phyloP scores from a whole-genome alignment of 1,139 yeast genomes.

The Geotrichum aggregatum region DNA sequence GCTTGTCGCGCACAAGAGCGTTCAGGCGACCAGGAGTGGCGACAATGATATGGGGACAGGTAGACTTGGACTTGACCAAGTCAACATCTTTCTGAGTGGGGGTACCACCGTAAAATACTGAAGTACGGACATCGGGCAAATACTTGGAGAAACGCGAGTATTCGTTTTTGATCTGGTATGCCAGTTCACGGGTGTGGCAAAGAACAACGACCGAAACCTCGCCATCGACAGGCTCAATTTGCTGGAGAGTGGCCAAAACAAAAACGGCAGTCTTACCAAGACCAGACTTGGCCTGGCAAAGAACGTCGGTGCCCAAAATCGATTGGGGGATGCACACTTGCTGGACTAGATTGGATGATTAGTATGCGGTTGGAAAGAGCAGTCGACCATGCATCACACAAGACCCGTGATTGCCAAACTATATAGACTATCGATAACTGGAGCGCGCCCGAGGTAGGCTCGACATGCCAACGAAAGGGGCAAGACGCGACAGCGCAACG shows the following conservation, averaged over 20 bases:
- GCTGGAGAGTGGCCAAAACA: conserved; percentile 92
- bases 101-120: conserved; percentile 96
- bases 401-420: conserved; percentile 5
- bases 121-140: conserved; percentile 96
- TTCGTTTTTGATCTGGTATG: conserved; percentile 96
- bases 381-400: conserved; percentile 16
- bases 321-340: conserved; percentile 98
- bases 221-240: conserved; percentile 95
- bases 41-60: conserved; percentile 94
- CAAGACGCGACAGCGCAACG: not conserved
- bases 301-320: conserved; percentile 93
- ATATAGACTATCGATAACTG: conserved; percentile 1
- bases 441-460: not conserved
- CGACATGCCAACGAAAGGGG: not conserved
- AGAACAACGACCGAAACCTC: conserved; percentile 91
- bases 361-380: conserved; percentile 13
- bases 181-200: conserved; percentile 98
- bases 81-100: conserved; percentile 84
- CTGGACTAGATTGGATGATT: conserved; percentile 55
- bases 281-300: conserved; percentile 99
- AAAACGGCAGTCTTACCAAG: conserved; percentile 98
- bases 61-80: conserved; percentile 83
- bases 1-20: conserved; percentile 89
- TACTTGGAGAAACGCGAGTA: conserved; percentile 96
- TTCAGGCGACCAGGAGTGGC: conserved; percentile 98